Evolutionary conservation across 2,329 filamentous ascomycete genomes (phyloP), one percentile per base, ranked within the genome.

Genomic region (Beauveria scarabaeidicola): DNA sequence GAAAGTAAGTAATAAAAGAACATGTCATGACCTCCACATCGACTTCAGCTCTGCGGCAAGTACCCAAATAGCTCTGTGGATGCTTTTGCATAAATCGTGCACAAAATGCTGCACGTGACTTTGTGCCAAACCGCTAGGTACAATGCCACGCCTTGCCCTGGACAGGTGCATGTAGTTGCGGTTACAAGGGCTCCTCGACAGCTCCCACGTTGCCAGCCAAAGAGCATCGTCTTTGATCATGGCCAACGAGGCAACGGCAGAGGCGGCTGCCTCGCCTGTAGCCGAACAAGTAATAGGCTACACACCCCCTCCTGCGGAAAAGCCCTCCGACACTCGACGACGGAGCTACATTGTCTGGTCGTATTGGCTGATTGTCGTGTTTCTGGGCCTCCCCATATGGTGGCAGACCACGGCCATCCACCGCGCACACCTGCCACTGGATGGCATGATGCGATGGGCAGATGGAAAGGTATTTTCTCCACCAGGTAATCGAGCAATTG

Each of bases 321-420:
- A 84, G 64, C 75, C 82, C 21, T 80, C 87, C 65, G 85, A 88
- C 63, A 78, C 87, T 55, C 83, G 82, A 69, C 83, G 87, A 61
- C 87, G 94, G 58, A 83, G 84, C 52, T 79, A 80, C 63, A 88
- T 97, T 54, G 86, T 99, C 63, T 72, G 89, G 63, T 93, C 93
- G 9, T 97, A 97, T 73, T 99, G 94, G 94, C 77, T 85, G 5
- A 85, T 97, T 41, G 90, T 96, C 7, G 71, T 96, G 7, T 81
- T 88, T 32, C 75, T 99, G 6, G 94, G 94, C 3, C 73, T 99
- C 64, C 94, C 94, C 60, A 87, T 96, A 82, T 99, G 94, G 94
- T 95, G 91, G 86, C 86, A 86, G 72, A 97, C 94, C 0, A 99
- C 94, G 4, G 88, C 89, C 0, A 96, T 97, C 59, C 92, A 96